Evolutionary conservation across 1,284 basidiomycete species (phyloP).

Genomic region (Fistulinella cinereoalba): DNA sequence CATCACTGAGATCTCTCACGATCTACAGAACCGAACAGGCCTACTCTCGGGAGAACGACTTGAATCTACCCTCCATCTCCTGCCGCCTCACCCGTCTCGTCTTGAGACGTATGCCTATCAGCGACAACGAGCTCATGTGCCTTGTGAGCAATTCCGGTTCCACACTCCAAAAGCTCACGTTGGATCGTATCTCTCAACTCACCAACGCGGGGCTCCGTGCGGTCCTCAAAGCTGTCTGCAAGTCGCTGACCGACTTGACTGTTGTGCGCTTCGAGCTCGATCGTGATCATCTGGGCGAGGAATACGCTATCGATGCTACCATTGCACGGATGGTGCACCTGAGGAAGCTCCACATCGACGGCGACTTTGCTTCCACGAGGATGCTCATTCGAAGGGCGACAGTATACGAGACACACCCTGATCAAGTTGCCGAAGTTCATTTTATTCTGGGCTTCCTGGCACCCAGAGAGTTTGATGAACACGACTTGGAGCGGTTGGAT

Average conservation of each 20-base stretch:
- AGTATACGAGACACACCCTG: too few species aligned
- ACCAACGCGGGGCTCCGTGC: conserved; percentile 7
- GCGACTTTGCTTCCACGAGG: conserved; percentile 3
- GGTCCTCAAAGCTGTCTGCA: not conserved
- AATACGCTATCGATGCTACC: conserved; percentile 6
- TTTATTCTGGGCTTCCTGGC: too few species aligned
- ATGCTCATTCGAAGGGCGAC: too few species aligned
- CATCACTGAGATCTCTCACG: conserved; percentile 8
- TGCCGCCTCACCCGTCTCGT: conserved; percentile 1
- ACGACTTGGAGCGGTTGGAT: too few species aligned
- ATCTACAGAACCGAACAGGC: not conserved
- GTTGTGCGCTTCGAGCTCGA: not conserved
- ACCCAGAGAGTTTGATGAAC: too few species aligned
- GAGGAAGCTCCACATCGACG: conserved; percentile 1
- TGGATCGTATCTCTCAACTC: not conserved
- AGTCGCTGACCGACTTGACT: not conserved
- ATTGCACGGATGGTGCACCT: conserved; percentile 7
- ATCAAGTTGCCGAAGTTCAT: too few species aligned
- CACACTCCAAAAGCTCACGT: conserved; percentile 4
- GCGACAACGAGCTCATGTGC: conserved; percentile 7
- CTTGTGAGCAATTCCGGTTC: conserved; percentile 7
- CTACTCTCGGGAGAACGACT: not conserved
- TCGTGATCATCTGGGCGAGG: not conserved
- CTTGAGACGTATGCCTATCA: not conserved
- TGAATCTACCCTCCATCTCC: not conserved